phyloP scores from a whole-genome alignment of 2,329 filamentous ascomycete genomes.

The Saccharata proteae region DNA sequence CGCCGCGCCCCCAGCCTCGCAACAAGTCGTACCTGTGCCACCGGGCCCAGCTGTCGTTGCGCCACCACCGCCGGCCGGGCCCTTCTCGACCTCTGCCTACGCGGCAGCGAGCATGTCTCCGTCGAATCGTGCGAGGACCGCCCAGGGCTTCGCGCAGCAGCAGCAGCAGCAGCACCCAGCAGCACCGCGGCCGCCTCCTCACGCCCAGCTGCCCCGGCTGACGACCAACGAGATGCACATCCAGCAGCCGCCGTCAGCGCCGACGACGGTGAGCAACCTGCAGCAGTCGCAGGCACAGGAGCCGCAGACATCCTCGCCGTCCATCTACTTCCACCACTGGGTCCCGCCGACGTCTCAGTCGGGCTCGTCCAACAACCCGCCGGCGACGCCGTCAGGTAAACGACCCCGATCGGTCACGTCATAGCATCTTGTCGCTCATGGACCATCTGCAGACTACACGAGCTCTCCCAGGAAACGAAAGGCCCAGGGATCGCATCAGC shows the following conservation, averaged over 20 bases:
- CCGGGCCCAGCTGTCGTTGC: constrained; percentile 22
- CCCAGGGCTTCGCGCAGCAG: constrained; percentile 15
- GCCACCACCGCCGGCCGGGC: constrained; percentile 26
- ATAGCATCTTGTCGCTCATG: constrained; percentile 27
- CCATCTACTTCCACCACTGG: constrained; percentile 86
- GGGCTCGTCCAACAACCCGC: constrained; percentile 49
- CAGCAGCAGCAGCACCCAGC: too few relatives aligned
- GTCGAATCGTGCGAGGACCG: constrained; percentile 17
- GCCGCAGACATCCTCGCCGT: constrained; percentile 54
- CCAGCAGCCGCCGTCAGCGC: constrained; percentile 32
- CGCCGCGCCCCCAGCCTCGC: constrained; percentile 19
- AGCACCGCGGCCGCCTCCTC: constrained; percentile 32
- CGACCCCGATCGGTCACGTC: constrained; percentile 23
- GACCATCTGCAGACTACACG: constrained; percentile 48
- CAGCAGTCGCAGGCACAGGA: constrained; percentile 44
- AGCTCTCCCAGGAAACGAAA: constrained; percentile 82
- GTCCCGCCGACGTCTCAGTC: constrained; percentile 62
- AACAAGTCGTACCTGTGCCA: constrained; percentile 20
- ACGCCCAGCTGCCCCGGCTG: constrained; percentile 37
- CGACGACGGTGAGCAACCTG: constrained; percentile 27
- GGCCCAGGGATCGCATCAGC: constrained; percentile 43
- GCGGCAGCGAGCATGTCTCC: constrained; percentile 21
- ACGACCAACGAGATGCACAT: constrained; percentile 41
- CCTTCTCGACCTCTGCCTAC: constrained; percentile 26
- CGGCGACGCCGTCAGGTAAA: constrained; percentile 60